Evolutionary conservation across 768 basidiomycete species (phyloP).

Genomic region (Leccinellum luteum): DNA sequence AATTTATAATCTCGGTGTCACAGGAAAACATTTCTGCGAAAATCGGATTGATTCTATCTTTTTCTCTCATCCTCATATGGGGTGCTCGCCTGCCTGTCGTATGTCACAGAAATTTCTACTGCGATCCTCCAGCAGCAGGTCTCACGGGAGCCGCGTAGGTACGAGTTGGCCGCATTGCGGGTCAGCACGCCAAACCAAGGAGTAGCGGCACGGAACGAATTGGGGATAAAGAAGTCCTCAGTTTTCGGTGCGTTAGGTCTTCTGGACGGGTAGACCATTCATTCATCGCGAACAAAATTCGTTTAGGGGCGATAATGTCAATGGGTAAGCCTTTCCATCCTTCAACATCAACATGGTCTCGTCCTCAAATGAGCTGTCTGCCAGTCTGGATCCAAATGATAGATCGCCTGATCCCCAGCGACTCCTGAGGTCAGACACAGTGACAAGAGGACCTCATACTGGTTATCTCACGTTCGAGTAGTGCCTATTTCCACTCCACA

Average conservation of each 20-base stretch:
- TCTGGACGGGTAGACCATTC: not conserved
- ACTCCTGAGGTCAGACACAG: constrained; percentile 62
- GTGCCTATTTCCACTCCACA: constrained; percentile 95
- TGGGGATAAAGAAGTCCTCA: constrained; percentile 71
- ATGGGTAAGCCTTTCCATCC: constrained; percentile 55
- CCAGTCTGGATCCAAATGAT: constrained; percentile 63
- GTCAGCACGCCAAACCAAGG: constrained; percentile 94
- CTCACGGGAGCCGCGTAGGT: constrained; percentile 41
- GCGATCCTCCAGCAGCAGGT: not conserved
- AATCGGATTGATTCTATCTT: constrained; percentile 88
- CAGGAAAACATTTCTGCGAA: constrained; percentile 87
- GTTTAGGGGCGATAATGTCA: constrained; percentile 91
- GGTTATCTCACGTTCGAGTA: constrained; percentile 29
- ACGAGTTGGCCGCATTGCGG: constrained; percentile 88
- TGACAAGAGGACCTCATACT: not conserved
- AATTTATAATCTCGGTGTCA: constrained; percentile 3
- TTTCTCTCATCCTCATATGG: constrained; percentile 94
- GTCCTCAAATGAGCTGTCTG: not conserved
- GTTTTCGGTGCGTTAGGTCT: constrained; percentile 84
- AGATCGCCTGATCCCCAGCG: constrained; percentile 90
- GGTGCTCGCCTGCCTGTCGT: constrained; percentile 93
- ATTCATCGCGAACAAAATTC: not conserved
- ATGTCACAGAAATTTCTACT: constrained; percentile 24
- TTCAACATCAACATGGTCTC: not conserved
- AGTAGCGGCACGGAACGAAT: constrained; percentile 80